Conservation (phyloP, 2,329 filamentous ascomycete genomes). For the Xylariaceae sp. region DNA sequence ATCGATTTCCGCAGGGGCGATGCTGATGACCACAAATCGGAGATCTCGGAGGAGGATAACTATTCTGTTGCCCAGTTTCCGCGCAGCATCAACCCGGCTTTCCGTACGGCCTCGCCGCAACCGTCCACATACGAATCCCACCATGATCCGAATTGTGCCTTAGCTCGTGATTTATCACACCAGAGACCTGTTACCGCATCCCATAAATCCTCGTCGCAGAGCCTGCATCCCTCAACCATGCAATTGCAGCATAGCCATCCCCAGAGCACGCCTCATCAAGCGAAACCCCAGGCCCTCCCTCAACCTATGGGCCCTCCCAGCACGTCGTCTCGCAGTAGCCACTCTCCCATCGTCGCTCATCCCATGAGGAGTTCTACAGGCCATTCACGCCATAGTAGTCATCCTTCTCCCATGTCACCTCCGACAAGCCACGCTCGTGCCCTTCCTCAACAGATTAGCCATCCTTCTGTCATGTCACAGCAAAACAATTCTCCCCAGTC, state of each 20-base stretch:
- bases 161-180: constrained; percentile 65
- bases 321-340: constrained; percentile 1
- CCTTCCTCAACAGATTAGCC: background rate
- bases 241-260: constrained; percentile 3
- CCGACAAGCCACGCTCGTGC: background rate
- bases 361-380: background rate
- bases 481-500: background rate
- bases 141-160: constrained; percentile 72
- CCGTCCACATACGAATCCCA: constrained; percentile 90
- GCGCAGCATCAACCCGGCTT: constrained; percentile 89
- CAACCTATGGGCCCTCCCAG: background rate
- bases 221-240: constrained; percentile 26
- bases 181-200: constrained; percentile 36
- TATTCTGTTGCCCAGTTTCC: constrained; percentile 97
- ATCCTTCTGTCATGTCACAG: constrained; percentile 1
- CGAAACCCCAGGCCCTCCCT: constrained; percentile 6
- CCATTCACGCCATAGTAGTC: constrained; percentile 4
- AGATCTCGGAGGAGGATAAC: constrained; percentile 71
- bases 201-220: constrained; percentile 47
- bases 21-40: constrained; percentile 69
- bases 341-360: background rate
- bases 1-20: constrained; percentile 98
- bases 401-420: constrained; percentile 1
- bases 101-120: constrained; percentile 91
- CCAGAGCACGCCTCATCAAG: background rate